Evolutionary conservation across 106 monocot genomes (phyloP), one percentile per base, ranked within the genome.

Genomic region (Allium cepa): DNA sequence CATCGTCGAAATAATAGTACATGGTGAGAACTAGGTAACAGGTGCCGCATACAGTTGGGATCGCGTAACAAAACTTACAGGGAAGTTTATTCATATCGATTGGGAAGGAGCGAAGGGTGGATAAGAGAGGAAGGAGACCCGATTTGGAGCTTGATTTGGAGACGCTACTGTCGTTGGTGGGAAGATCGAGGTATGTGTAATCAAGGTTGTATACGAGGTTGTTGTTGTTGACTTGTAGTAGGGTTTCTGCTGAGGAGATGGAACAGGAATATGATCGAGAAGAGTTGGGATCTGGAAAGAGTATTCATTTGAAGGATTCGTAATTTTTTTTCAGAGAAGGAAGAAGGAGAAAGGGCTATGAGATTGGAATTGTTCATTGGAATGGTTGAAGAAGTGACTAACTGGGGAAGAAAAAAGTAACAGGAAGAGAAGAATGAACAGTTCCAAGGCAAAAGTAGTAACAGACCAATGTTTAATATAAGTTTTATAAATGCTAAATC

Each of bases 1-100:
- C 63, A 48, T 79, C 83, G 56, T 71, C 88, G 63, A 79, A 84
- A 74, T 84, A 88, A 77, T 80, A 97, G 78, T 79, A 96, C 50
- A 84, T 96, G 59, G 88, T 70, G 58, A 91, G 96, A 50, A 96
- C 56, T 64, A 96, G 85, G 80, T 97, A 92, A 26, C 79, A 75
- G 64, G 80, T 56, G 18, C 63, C 62, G 28, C 76, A 75, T 59
- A 53, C 56, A 36, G 79, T 75, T 27, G 63, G 76, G 75, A 97
- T n/a, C 26, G 45, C 6, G 80, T 87, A 97, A 82, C 97, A 97
- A 86, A 82, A 89, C 77, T 87, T 88, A 18, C 60, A 85, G 52
- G 63, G 76, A 12, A 48, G 26, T 60, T 77, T 13, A 66, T 27
- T 36, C 36, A 2, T 36, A 36, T 36, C 36, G 69, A 75, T 69